Evolutionary conservation across 768 basidiomycete species (phyloP), one percentile per base, ranked within the genome.

Genomic region (Coprinellus micaceus): DNA sequence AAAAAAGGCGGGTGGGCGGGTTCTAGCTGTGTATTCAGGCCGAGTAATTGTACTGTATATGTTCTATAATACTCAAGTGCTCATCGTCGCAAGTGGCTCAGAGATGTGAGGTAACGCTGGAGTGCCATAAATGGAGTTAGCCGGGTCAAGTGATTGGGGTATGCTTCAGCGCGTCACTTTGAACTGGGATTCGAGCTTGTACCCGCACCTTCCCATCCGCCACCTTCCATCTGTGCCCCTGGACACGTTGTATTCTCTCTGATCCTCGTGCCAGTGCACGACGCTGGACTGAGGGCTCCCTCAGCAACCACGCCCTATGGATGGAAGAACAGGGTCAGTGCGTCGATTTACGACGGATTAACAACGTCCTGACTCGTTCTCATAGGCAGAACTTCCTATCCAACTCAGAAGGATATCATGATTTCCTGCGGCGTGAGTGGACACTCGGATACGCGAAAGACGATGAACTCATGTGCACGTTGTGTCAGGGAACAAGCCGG

Each of bases 401-500:
- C 74, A 83, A 86, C 72, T 72, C 74, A 67, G 76, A 73, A 67
- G 78, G 77, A 61, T 77, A 85, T 71, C 77, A 87, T 71, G 82
- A 88, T 69, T 73, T 77, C 69, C 75, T 89, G 63, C 83, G 85
- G 77, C 77, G 88, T 89, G 79, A 63, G 78, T 60, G 37, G 56
- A 26, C 26, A 17, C 43, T 33, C 58, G 45, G 11, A 21, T 36
- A 6, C 25, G 21, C 33, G n/a, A 13, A 41, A 56, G 52, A 13
- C 44, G 47, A 50, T 58, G 36, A 29, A 55, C 37, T 58, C 43
- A 64, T 63, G 53, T 61, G 49, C 54, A 46, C 30, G 51, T 55
- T 50, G 19, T 60, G 49, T 46, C 71, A 93, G 91, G 79, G 60
- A 85, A 94, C 77, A 92, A 91, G 73, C 85, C 91, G 51, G 88